These are phyloP conservation scores for Spizellomyces punctatus DNA, from an alignment of 192 early-diverging fungal genomes.

Conservation along the genomic window DNA sequence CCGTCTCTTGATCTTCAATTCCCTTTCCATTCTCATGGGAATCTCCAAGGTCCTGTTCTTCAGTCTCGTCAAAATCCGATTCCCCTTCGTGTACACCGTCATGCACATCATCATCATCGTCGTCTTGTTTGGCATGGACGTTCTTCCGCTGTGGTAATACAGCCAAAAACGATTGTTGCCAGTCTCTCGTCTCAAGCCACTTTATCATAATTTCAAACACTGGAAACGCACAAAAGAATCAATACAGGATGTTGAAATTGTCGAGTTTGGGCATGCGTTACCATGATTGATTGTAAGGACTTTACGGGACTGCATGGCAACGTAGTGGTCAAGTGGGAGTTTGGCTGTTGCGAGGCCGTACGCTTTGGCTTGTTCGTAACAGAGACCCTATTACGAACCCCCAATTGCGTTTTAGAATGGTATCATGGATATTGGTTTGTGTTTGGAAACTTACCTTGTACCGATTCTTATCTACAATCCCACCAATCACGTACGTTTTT, in stretches of 20 bases:
- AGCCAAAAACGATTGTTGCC: conserved; percentile 85
- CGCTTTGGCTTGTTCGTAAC: conserved; percentile 75
- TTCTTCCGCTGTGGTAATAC: conserved; percentile 89
- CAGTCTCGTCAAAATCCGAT: no score
- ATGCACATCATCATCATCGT: conserved; percentile 1
- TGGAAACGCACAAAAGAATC: conserved; percentile 33
- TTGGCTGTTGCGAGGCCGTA: conserved; percentile 74
- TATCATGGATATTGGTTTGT: not conserved
- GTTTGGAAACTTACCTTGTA: conserved; percentile 55
- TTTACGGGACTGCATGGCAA: conserved; percentile 77
- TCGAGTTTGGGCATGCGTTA: conserved; percentile 8
- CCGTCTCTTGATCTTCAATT: no score
- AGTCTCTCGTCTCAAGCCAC: conserved; percentile 77
- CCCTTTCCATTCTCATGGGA: no score
- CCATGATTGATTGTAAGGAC: conserved; percentile 93
- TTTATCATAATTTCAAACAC: conserved; percentile 88
- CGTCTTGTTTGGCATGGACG: conserved; percentile 1
- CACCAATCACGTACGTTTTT: conserved; percentile 89
- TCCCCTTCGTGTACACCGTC: no score
- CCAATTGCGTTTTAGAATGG: conserved; percentile 4
- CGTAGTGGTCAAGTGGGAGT: conserved; percentile 85
- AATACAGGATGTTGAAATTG: conserved; percentile 33
- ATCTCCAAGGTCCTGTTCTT: no score
- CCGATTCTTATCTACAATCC: conserved; percentile 93
- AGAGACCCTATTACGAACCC: conserved; percentile 54